Evolutionary conservation across 2,329 filamentous ascomycete genomes (phyloP), one percentile per base, ranked within the genome.

Genomic region (Clathrospora elynae): DNA sequence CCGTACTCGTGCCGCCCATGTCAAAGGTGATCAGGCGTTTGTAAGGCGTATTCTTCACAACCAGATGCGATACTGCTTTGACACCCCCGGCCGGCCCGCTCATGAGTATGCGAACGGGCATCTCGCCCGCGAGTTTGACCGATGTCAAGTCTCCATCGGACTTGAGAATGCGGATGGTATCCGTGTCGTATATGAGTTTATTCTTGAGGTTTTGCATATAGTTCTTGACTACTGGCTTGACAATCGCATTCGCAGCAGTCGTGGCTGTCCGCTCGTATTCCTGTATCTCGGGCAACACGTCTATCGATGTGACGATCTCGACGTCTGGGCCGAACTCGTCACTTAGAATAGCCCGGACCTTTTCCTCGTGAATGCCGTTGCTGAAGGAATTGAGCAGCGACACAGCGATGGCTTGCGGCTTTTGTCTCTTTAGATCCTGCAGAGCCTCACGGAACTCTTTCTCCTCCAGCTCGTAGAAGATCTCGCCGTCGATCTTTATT

Each of bases 1-100:
- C 75, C 0, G 75, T 77, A 4, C 73, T 75, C 1, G 75, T 78
- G 2, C 75, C 75, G n/a, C 75, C 75, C 73, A 78, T 77, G 37
- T 78, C 75, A 9, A 78, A 64, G 0, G 75, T 77, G 36, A 78
- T 76, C 17, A 77, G 59, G 28, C 76, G 76, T 49, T 75, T 76
- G 57, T 73, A 77, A 1, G 70, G 68, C 0, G 75, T 77, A 37
- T 72, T 70, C 28, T 68, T 71, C 6, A 75, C 66, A 1, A 78
- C 70, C 7, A 74, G 64, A 49, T 77, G 74, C 7, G 73, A 73
- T 6, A 77, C 74, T 11, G 74, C 75, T 32, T 73, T 73, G 7
- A 75, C 75, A n/a, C 75, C 75, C 25, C 75, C 75, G n/a, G 75
- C 75, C 1, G 75, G 75, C 0, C 75, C 75, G 17, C 73, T 76